phyloP scores from a whole-genome alignment of 139 green algal species.

The Pleodorina starrii region DNA sequence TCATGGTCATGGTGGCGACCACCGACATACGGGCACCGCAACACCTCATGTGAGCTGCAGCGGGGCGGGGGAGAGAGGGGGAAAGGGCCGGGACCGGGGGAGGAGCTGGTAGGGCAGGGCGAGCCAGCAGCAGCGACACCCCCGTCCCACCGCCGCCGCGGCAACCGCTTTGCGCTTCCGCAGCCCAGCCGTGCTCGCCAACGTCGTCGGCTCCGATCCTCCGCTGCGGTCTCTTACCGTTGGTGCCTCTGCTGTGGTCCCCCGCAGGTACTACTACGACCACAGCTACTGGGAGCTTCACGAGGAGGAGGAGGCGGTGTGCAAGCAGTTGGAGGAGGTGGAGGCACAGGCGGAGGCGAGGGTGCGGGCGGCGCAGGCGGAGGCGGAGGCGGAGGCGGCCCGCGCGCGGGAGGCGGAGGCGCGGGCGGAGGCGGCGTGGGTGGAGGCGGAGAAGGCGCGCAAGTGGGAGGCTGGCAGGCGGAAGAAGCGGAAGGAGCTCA shows the following conservation, averaged over 20 bases:
- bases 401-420: not conserved
- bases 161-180: not conserved
- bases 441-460: not conserved
- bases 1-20: slow-evolving; percentile 4
- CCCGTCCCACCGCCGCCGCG: too few species aligned
- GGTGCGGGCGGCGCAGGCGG: not conserved
- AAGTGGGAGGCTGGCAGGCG: not conserved
- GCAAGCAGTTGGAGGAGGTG: not conserved
- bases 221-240: not conserved
- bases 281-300: slow-evolving; percentile 1
- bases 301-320: not conserved
- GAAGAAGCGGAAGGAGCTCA: not conserved
- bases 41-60: slow-evolving; percentile 9
- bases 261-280: slow-evolving; percentile 25
- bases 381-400: not conserved
- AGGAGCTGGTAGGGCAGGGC: too few species aligned
- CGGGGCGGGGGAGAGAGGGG: not conserved
- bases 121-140: too few species aligned
- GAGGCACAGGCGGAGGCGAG: not conserved
- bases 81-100: not conserved
- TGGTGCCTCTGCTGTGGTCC: not conserved
- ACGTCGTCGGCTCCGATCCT: not conserved
- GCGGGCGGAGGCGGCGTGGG: not conserved
- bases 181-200: not conserved
- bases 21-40: not conserved